Conservation (phyloP, 768 basidiomycete species). For the Floccularia luteovirens region DNA sequence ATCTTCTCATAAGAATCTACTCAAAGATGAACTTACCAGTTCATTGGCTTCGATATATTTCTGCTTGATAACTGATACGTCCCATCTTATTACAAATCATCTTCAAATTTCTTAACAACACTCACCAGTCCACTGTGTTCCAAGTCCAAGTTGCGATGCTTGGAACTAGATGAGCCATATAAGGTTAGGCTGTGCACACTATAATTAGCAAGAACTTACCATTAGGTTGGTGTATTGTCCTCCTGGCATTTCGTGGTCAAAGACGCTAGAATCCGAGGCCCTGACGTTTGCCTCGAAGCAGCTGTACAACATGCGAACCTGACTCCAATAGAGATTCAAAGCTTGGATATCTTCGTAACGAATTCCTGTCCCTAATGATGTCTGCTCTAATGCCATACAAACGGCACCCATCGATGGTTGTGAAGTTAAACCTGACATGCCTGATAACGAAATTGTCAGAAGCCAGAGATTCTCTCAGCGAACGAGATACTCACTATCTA, state of each 20-base stretch:
- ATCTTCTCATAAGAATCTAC: slow-evolving; percentile 7
- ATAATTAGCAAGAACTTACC: slow-evolving; percentile 38
- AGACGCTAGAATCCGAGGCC: slow-evolving; percentile 95
- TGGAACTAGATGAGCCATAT: slow-evolving; percentile 67
- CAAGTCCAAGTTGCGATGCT: slow-evolving; percentile 93
- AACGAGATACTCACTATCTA: slow-evolving; percentile 70
- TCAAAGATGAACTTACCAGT: slow-evolving; percentile 46
- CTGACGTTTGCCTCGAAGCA: slow-evolving; percentile 99
- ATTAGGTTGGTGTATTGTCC: slow-evolving; percentile 93
- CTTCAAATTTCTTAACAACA: not conserved
- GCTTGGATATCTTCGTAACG: slow-evolving; percentile 96
- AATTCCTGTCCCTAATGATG: slow-evolving; percentile 88
- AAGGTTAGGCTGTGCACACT: slow-evolving; percentile 8
- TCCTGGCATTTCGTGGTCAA: slow-evolving; percentile 99
- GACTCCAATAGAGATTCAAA: slow-evolving; percentile 96
- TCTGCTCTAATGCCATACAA: slow-evolving; percentile 92
- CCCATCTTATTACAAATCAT: slow-evolving; percentile 7
- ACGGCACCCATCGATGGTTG: slow-evolving; percentile 99
- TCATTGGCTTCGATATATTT: slow-evolving; percentile 98
- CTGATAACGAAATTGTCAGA: slow-evolving; percentile 30
- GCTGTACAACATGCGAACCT: slow-evolving; percentile 89
- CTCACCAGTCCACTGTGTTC: slow-evolving; percentile 89
- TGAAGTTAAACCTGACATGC: slow-evolving; percentile 97
- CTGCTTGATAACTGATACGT: slow-evolving; percentile 80
- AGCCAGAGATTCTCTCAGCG: not conserved